Percentiles rank a stretch among this genome's conserved stretches.
Conservation (phyloP, 2,329 filamentous ascomycete species). For the Diaporthe capsici region DNA sequence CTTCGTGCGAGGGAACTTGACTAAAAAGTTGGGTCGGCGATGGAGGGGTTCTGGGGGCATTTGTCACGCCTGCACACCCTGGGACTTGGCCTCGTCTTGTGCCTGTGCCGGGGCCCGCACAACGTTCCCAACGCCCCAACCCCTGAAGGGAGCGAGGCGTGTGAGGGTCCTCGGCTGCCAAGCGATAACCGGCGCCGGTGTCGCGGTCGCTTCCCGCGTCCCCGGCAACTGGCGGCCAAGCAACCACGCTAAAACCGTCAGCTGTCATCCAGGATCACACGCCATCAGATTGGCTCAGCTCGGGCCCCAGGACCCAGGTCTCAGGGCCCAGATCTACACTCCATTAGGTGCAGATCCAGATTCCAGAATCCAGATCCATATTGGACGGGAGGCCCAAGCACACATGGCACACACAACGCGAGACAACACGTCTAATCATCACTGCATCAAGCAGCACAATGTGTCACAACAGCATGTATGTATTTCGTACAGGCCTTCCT, state of each 20-base stretch:
- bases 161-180: background rate
- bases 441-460: background rate
- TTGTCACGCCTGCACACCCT: background rate
- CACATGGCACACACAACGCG: background rate
- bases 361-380: background rate
- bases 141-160: background rate
- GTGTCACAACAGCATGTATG: background rate
- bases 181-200: slow-evolving; percentile 27
- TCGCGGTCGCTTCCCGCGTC: slow-evolving; percentile 4
- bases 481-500: background rate
- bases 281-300: background rate
- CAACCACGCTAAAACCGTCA: background rate
- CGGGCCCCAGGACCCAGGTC: background rate
- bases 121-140: background rate
- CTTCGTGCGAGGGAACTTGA: background rate
- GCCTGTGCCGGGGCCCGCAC: background rate
- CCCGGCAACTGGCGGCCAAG: slow-evolving; percentile 12
- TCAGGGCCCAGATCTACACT: background rate
- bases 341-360: background rate
- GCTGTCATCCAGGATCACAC: slow-evolving; percentile 2
- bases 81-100: background rate
- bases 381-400: slow-evolving; percentile 8
- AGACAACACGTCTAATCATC: background rate
- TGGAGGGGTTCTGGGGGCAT: background rate
- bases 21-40: slow-evolving; percentile 28